phyloP scores from a whole-genome alignment of 345 rosid genomes.

The Geranium rotundifolium region DNA sequence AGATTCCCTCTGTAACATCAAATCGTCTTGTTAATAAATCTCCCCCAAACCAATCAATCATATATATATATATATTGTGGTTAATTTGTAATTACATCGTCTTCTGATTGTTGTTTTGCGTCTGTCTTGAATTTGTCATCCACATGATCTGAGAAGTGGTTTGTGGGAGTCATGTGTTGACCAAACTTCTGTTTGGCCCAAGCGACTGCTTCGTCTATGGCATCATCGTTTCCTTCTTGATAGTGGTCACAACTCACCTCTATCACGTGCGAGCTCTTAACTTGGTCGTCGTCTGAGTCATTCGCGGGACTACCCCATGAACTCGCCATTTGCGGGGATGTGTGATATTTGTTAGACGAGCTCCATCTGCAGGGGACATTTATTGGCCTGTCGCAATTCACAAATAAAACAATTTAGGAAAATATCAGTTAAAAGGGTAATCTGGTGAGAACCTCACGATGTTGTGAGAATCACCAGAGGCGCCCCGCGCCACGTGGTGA shows the following conservation, averaged over 20 bases:
- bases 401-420: neutral
- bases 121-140: too few relatives aligned
- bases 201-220: slow-evolving; percentile 45
- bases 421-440: too few relatives aligned
- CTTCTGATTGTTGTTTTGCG: too few relatives aligned
- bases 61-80: too few relatives aligned
- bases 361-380: slow-evolving; percentile 69
- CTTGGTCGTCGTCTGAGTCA: slow-evolving; percentile 3
- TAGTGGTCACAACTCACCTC: slow-evolving; percentile 52
- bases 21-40: too few relatives aligned
- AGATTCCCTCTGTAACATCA: too few relatives aligned
- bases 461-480: too few relatives aligned
- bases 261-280: slow-evolving; percentile 62
- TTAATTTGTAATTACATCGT: too few relatives aligned
- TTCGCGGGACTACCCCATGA: slow-evolving; percentile 26
- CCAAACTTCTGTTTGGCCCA: slow-evolving; percentile 61
- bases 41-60: too few relatives aligned
- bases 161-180: slow-evolving; percentile 9
- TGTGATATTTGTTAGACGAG: slow-evolving; percentile 17
- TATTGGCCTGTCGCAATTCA: slow-evolving; percentile 41
- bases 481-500: too few relatives aligned
- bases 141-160: too few relatives aligned
- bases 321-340: slow-evolving; percentile 23
- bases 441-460: too few relatives aligned
- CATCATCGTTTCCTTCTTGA: slow-evolving; percentile 32